A percentile compares a stretch with the other conserved stretches of the same genome.
Evolutionary conservation across 805 yeast genomes (phyloP).

Genomic region (Zygotorulaspora sp.): DNA sequence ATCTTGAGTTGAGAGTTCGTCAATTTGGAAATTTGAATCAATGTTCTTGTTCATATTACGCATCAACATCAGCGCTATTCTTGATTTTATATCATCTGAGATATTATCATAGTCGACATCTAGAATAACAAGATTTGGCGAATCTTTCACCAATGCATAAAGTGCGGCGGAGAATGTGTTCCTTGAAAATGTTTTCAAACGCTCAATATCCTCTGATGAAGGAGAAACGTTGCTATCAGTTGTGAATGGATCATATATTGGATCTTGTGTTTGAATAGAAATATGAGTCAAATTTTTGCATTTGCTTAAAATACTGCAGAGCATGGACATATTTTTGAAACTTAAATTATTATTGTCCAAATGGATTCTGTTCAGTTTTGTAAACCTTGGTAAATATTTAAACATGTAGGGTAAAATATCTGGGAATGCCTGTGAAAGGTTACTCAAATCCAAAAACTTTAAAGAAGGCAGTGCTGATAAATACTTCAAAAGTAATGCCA

Average conservation of each 20-base stretch:
- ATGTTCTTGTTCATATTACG: constrained; percentile 70
- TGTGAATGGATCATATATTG: background rate
- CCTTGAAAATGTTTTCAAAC: constrained; percentile 37
- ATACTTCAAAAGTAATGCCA: constrained; percentile 45
- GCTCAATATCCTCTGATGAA: constrained; percentile 3
- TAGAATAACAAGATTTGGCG: constrained; percentile 59
- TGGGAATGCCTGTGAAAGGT: constrained; percentile 65
- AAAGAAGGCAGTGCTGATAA: constrained; percentile 54
- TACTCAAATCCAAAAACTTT: constrained; percentile 70
- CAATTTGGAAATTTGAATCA: constrained; percentile 33
- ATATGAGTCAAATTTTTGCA: constrained; percentile 64
- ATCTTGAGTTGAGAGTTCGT: constrained; percentile 40
- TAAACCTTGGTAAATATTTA: constrained; percentile 64
- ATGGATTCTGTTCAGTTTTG: constrained; percentile 59
- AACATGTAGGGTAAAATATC: constrained; percentile 52
- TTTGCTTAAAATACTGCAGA: constrained; percentile 66
- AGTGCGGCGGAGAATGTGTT: constrained; percentile 60
- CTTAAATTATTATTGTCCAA: constrained; percentile 63
- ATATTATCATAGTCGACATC: constrained; percentile 62
- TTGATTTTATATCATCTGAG: constrained; percentile 60
- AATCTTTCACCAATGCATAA: constrained; percentile 62
- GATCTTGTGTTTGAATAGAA: constrained; percentile 59
- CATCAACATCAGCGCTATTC: constrained; percentile 75
- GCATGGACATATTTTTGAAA: constrained; percentile 49
- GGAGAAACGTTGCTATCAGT: background rate